A percentile compares a stretch with the other conserved stretches of the same genome.
Evolutionary conservation across 371 early-diverging fungal genomes (phyloP).

Genomic region (Circinella minor): DNA sequence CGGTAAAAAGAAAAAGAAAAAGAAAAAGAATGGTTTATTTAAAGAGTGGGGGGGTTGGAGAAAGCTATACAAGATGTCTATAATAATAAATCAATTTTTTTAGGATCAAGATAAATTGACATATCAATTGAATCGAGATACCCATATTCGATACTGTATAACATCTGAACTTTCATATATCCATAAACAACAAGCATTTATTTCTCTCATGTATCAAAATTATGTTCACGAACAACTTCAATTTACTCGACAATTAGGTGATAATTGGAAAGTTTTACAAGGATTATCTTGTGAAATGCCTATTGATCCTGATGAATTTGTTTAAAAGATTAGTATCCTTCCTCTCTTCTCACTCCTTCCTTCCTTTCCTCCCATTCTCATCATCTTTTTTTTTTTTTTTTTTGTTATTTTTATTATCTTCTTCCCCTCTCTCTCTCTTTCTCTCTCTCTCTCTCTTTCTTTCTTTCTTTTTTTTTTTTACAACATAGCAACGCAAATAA

Average conservation of each 20-base stretch:
- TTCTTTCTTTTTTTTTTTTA: too few relatives aligned
- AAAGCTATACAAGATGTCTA: too few relatives aligned
- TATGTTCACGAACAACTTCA: conserved; percentile 64
- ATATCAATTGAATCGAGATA: conserved; percentile 35
- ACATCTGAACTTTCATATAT: conserved; percentile 38
- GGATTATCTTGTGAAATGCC: conserved; percentile 28
- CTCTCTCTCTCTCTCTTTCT: too few relatives aligned
- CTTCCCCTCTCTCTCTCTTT: too few relatives aligned
- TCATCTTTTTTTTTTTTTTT: too few relatives aligned
- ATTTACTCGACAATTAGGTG: conserved; percentile 52
- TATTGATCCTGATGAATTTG: conserved; percentile 23
- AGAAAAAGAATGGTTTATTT: background rate
- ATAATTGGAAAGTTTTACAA: conserved; percentile 65
- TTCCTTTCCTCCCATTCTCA: too few relatives aligned
- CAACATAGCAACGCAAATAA: too few relatives aligned
- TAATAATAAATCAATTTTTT: background rate
- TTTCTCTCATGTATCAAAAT: conserved; percentile 66
- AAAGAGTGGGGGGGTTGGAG: too few relatives aligned
- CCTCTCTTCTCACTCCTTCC: too few relatives aligned
- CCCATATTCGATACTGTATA: conserved; percentile 42
- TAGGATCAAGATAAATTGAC: conserved; percentile 30
- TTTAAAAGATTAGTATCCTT: too few relatives aligned
- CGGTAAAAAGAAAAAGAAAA: conserved; percentile 27
- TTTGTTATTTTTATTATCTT: too few relatives aligned
- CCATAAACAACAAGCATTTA: conserved; percentile 44